A percentile compares a stretch with the other conserved stretches of the same genome.
Conservation (phyloP, 768 basidiomycete species). For the Mycena filopes region DNA sequence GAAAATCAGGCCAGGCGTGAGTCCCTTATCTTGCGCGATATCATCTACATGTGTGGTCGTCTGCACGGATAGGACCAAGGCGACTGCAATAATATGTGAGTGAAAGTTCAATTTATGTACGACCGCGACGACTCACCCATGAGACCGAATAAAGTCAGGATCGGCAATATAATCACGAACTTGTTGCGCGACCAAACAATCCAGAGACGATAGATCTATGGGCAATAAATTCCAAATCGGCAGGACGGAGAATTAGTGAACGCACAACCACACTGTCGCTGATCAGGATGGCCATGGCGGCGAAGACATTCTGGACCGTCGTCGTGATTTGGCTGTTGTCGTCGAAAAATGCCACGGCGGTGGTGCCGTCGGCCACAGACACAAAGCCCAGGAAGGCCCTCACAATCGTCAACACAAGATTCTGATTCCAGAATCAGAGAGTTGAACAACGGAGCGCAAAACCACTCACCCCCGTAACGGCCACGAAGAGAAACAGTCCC, state of each 20-base stretch:
- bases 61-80: neutral
- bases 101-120: no score
- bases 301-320: slow-evolving; percentile 5
- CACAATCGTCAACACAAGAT: neutral
- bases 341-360: neutral
- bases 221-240: neutral
- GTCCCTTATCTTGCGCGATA: slow-evolving; percentile 4
- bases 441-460: neutral
- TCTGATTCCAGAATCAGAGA: neutral
- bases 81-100: neutral
- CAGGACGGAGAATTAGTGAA: neutral
- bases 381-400: slow-evolving; percentile 12
- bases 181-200: slow-evolving; percentile 17
- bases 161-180: slow-evolving; percentile 8
- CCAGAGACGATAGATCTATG: slow-evolving; percentile 21
- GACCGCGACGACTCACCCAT: neutral
- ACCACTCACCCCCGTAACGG: slow-evolving; percentile 5
- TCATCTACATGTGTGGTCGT: slow-evolving; percentile 6
- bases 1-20: slow-evolving; percentile 20
- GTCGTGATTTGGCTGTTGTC: slow-evolving; percentile 16
- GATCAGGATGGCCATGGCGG: neutral
- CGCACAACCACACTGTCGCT: slow-evolving; percentile 4
- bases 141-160: slow-evolving; percentile 5
- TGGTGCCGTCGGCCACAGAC: neutral
- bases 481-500: slow-evolving; percentile 11